Evolutionary conservation across 345 rosid genomes (phyloP).

Genomic region (Gossypium australe): DNA sequence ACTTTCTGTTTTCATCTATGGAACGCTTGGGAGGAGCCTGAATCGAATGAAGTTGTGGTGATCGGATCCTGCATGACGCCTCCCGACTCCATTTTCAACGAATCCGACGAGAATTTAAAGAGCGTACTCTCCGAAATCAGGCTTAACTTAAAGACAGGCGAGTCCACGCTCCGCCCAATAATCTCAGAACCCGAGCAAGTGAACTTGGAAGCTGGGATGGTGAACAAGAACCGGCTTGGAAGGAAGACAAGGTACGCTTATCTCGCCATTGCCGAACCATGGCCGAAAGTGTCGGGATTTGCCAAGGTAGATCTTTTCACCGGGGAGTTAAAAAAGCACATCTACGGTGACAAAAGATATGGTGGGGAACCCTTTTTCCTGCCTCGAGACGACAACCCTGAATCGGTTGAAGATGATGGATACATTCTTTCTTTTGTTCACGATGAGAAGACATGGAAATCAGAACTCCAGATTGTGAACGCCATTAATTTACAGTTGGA

Average conservation of each 20-base stretch:
- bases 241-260: conserved; percentile 72
- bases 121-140: conserved; percentile 82
- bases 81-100: conserved; percentile 96
- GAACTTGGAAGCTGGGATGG: conserved; percentile 98
- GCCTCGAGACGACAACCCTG: conserved; percentile 36
- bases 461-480: conserved; percentile 85
- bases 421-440: conserved; percentile 74
- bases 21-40: conserved; percentile 97
- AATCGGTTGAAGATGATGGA: conserved; percentile 70
- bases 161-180: conserved; percentile 66
- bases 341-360: conserved; percentile 60
- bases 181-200: conserved; percentile 53
- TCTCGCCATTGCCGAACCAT: conserved; percentile 87
- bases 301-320: conserved; percentile 81
- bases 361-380: conserved; percentile 93
- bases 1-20: conserved; percentile 90
- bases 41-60: conserved; percentile 73
- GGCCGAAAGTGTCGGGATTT: conserved; percentile 94
- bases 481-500: conserved; percentile 57
- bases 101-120: conserved; percentile 68
- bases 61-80: conserved; percentile 99
- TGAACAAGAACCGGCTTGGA: conserved; percentile 71
- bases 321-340: conserved; percentile 53
- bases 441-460: conserved; percentile 69
- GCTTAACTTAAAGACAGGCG: conserved; percentile 69